Evolutionary conservation across 768 basidiomycete species (phyloP).

Genomic region (Mycena vulgaris): DNA sequence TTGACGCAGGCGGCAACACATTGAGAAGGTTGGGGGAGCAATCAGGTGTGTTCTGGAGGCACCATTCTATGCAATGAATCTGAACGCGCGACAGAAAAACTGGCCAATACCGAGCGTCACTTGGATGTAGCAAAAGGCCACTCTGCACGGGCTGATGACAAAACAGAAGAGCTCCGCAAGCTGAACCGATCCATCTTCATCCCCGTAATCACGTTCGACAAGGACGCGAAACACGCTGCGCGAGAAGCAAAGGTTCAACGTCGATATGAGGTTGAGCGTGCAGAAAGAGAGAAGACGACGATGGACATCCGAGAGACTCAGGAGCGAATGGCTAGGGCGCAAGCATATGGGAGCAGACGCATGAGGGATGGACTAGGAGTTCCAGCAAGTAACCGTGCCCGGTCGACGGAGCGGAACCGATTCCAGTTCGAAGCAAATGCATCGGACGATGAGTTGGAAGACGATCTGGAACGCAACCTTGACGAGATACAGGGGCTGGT

Average conservation of each 20-base stretch:
- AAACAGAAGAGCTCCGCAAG: conserved; percentile 82
- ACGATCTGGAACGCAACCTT: conserved; percentile 82
- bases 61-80: neutral
- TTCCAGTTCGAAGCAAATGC: conserved; percentile 84
- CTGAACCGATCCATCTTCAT: conserved; percentile 85
- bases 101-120: conserved; percentile 84
- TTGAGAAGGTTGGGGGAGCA: conserved; percentile 78
- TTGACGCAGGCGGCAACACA: conserved; percentile 82
- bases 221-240: conserved; percentile 77
- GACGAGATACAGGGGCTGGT: conserved; percentile 75
- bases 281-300: conserved; percentile 75
- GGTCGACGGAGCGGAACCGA: conserved; percentile 62
- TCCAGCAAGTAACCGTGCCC: conserved; percentile 1
- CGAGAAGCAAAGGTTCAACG: conserved; percentile 77
- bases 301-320: conserved; percentile 65
- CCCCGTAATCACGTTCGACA: conserved; percentile 81
- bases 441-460: conserved; percentile 82
- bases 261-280: conserved; percentile 78
- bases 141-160: conserved; percentile 78
- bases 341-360: conserved; percentile 37
- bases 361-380: neutral
- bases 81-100: conserved; percentile 57
- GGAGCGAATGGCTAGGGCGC: neutral
- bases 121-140: conserved; percentile 84
- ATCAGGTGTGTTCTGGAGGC: conserved; percentile 67